Base-by-base conservation (phyloP, 1,284 basidiomycete genomes). In the Meripilus lineatus region DNA sequence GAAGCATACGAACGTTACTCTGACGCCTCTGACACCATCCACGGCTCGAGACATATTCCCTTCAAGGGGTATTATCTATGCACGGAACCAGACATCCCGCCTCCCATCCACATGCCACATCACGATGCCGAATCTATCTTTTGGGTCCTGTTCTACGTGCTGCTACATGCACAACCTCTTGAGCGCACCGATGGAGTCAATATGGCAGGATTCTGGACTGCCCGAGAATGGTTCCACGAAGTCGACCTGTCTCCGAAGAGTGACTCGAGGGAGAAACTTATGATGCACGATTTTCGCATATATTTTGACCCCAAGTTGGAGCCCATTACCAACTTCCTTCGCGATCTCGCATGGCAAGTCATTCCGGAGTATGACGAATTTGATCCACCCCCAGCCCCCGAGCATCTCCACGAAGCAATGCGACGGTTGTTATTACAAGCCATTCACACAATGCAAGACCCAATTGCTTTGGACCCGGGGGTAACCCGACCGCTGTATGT, bases 381-480 rank as follows among this genome's bases (percentile, higher is more conserved):
- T 4, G 18, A 14, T 8, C 21, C 24, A 17, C 37, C 38, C 10
- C 44, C 44, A 21, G 10, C 15, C 13, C 13, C 17, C 14, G 44
- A 45, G 5, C 44, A 45, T 24, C 30, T 45, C 11, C 44, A 45
- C 30, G 44, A 45, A 36, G 44, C 44, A n/a, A 25, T 45, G 18
- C 38, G 44, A 13, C 32, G 44, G 14, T 17, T 45, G 11, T n/a
- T 45, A 13, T 24, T 45, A 18, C 18, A 40, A 20, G 38, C 32
- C 14, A 40, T 45, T 17, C n/a, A 40, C 3, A 11, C 10, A 18
- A 45, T 45, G 44, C 26, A 32, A 4, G 44, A 45, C 20, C 44
- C 44, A 7, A 40, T 45, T n/a, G n/a, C n/a, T n/a, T n/a, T n/a
- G n/a, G n/a, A n/a, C n/a, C n/a, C n/a, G n/a, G n/a, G n/a, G n/a